Base-by-base conservation (phyloP, 441 rosid genomes). In the Codiaeum variegatum region DNA sequence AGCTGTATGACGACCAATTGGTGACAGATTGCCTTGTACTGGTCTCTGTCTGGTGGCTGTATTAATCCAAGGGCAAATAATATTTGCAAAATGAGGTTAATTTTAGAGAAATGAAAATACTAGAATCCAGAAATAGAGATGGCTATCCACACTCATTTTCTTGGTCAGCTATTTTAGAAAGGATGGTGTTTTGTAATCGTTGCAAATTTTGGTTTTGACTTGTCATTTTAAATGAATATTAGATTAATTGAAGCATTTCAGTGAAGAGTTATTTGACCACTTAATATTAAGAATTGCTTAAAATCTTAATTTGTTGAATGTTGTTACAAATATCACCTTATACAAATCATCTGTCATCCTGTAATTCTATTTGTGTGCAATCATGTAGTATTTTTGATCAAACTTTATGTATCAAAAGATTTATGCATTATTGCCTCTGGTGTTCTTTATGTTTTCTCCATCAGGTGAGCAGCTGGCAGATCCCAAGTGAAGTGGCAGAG, bases 391-490 rank as follows among this genome's bases (percentile, higher is more conserved):
- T 16, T 55, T 55, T 4, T 2, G 10, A 23, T 55, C 5, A 24
- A 55, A 47, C 16, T 47, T 47, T 13, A 55, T 55, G 29, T 24
- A 24, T 11, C 4, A 10, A 24, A 51, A n/a, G 23, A 51, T 52
- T 12, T 42, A 38, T 24, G 49, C 24, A 2, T 8, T 36, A 23
- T 34, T 44, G 15, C 51, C 29, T 61, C 51, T 26, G 60, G 51
- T 16, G n/a, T n/a, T 73, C 29, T 42, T 78, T 72, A 62, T 66
- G 36, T 69, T 67, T 70, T 67, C 44, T 74, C 67, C 65, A 76
- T 73, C 87, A 96, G 97, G 75, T 89, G 72, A 96, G 94, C 83
- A 93, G 99, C 85, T 96, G 99, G 99, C 98, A 93, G 85, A 80
- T 96, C 61, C 99, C 99, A 1, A 69, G 67, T 36, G 99, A 96